Conservation (phyloP, 257 asterid species). For the Linaria vulgaris region DNA sequence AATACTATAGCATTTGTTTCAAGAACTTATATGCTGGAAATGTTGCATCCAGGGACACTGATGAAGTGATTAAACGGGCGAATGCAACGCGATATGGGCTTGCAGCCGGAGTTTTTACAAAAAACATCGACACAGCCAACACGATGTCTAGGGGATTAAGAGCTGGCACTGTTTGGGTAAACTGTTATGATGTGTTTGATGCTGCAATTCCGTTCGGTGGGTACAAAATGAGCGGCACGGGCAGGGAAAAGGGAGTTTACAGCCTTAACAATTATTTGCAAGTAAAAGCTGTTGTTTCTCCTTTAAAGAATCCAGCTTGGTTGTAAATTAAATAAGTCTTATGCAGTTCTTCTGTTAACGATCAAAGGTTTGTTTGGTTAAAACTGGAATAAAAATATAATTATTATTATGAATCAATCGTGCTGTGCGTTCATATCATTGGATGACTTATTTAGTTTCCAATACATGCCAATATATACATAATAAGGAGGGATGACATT, state of each 20-base stretch:
- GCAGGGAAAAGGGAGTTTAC: conserved; percentile 71
- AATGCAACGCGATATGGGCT: conserved; percentile 63
- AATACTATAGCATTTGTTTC: not conserved
- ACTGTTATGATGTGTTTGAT: conserved; percentile 70
- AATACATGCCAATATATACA: too few species aligned
- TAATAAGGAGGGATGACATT: too few species aligned
- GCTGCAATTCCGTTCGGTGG: conserved; percentile 82
- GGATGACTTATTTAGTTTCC: too few species aligned
- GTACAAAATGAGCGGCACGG: conserved; percentile 85
- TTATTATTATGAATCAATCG: too few species aligned
- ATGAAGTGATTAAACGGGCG: conserved; percentile 70
- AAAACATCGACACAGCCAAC: conserved; percentile 61
- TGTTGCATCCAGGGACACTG: conserved; percentile 42
- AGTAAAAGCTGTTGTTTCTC: conserved; percentile 79
- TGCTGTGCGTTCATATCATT: too few species aligned
- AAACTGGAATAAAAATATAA: too few species aligned
- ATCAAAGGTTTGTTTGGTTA: too few species aligned
- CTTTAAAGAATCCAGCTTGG: conserved; percentile 74
- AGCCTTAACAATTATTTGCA: conserved; percentile 75
- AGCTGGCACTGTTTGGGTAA: conserved; percentile 76
- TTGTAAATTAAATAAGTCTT: conserved; percentile 33
- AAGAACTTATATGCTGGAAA: not conserved
- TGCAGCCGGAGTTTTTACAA: conserved; percentile 80
- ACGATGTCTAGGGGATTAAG: conserved; percentile 57
- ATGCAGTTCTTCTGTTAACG: not conserved